These are phyloP conservation scores for Pseudogymnoascus sp. DNA, from an alignment of 2,329 filamentous ascomycete genomes.

Conservation along the genomic window DNA sequence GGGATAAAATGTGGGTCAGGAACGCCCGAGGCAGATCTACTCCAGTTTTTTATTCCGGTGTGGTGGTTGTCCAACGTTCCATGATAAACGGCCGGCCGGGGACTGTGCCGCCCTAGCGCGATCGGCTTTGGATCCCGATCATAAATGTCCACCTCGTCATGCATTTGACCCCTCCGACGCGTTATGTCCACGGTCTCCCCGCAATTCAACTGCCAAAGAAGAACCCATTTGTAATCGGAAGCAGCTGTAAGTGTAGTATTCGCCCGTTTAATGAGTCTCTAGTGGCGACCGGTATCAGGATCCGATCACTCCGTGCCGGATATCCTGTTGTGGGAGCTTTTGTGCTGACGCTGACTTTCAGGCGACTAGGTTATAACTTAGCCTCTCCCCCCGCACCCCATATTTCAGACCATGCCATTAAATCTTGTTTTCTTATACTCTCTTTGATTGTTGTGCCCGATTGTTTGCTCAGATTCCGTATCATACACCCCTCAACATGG, in stretches of 20 bases:
- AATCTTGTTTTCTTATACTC: neutral
- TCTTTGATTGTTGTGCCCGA: neutral
- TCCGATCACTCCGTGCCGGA: neutral
- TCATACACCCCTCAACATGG: slow-evolving; percentile 1
- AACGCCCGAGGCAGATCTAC: neutral
- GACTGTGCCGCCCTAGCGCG: neutral
- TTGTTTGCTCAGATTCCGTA: neutral
- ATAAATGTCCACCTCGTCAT: slow-evolving; percentile 2
- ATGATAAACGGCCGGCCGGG: neutral
- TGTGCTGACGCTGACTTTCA: neutral
- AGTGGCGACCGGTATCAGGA: neutral
- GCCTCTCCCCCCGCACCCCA: neutral
- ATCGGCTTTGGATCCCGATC: slow-evolving; percentile 5
- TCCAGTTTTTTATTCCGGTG: neutral
- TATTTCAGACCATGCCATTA: slow-evolving; percentile 3
- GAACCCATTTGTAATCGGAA: neutral
- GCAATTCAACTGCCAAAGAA: slow-evolving; percentile 4
- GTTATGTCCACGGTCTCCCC: slow-evolving; percentile 1
- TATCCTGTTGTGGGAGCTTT: neutral
- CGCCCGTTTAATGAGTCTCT: neutral
- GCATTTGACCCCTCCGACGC: neutral
- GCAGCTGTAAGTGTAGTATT: neutral
- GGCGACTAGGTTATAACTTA: slow-evolving; percentile 4
- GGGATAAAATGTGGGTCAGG: neutral
- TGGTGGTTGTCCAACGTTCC: neutral